Evolutionary conservation across 2,329 filamentous ascomycete genomes (phyloP), one percentile per base, ranked within the genome.

Genomic region (Fusarium sp.): DNA sequence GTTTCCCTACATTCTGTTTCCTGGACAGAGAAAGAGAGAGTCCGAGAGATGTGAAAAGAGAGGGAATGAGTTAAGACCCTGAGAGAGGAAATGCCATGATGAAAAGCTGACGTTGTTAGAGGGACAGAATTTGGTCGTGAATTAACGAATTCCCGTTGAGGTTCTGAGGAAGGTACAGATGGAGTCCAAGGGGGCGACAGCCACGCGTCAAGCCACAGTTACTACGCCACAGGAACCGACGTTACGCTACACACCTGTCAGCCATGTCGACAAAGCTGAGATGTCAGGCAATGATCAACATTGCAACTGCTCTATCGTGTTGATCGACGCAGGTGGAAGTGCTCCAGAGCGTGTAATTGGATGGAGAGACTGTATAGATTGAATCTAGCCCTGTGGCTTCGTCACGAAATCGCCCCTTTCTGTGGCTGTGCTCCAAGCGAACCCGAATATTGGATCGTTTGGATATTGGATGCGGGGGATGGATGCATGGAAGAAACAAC

Each of bases 171-270:
- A 48, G 30, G 26, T 38, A 32, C 19, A 14, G 8, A 28, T 12
- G 10, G 32, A 28, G 38, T 17, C 17, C 12, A 24, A 47, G 61
- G 30, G 30, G 65, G 65, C 65, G 40, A 71, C 48, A 54, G 51
- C 65, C 47, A 68, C 60, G 65, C 65, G 55, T 62, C 55, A 68
- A 68, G 68, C 58, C 60, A 67, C 63, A 68, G 12, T 23, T 17
- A 7, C 24, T 9, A 34, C 46, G 53, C 64, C 45, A 68, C 64
- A 65, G 17, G 12, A 15, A 17, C 26, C 11, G 34, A 11, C 20
- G 30, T n/a, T 20, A 48, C 45, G 49, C 49, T 39, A 38, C 45
- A 56, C 21, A 39, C 45, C 28, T 17, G 21, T 21, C 44, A 44
- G 51, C n/a, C 30, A 55, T 38, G 40, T 30, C 47, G 36, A 40